A percentile compares a stretch with the other conserved stretches of the same genome.
These are phyloP conservation scores for Golubevia pallescens DNA, from an alignment of 1,284 basidiomycete species.

Conservation along the genomic window DNA sequence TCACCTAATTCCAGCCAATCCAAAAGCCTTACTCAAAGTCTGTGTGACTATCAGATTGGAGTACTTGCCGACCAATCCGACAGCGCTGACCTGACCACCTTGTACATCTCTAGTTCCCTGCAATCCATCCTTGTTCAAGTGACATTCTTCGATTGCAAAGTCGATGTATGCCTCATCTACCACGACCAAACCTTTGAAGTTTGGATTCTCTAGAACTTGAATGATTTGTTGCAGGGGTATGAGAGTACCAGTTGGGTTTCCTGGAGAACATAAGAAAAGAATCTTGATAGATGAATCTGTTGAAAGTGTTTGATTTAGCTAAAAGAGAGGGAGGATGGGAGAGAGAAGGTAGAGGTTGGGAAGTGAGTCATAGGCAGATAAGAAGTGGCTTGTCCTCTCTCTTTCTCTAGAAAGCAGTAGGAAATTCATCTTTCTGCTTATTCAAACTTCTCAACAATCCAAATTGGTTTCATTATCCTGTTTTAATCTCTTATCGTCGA, in stretches of 20 bases:
- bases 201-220: slow-evolving; percentile 77
- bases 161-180: slow-evolving; percentile 99
- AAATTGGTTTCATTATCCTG: too few species aligned
- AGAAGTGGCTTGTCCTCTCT: too few species aligned
- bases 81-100: too few species aligned
- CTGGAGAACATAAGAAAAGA: slow-evolving; percentile 93
- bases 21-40: slow-evolving; percentile 94
- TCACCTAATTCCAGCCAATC: slow-evolving; percentile 89
- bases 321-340: not conserved
- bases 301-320: slow-evolving; percentile 77
- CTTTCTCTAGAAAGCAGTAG: too few species aligned
- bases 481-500: too few species aligned
- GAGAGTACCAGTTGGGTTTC: slow-evolving; percentile 92
- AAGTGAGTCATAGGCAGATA: too few species aligned
- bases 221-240: slow-evolving; percentile 77
- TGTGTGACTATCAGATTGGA: slow-evolving; percentile 91
- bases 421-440: too few species aligned
- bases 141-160: slow-evolving; percentile 69
- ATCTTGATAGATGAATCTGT: slow-evolving; percentile 85
- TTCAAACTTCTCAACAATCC: too few species aligned
- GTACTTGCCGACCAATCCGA: slow-evolving; percentile 68
- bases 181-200: slow-evolving; percentile 87
- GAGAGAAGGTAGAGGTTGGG: too few species aligned
- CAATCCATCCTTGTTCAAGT: slow-evolving; percentile 20
- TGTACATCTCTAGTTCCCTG: too few species aligned